Evolutionary conservation across 495 filamentous ascomycete genomes (phyloP), one percentile per base, ranked within the genome.

Genomic region (Penicillium odoratum): DNA sequence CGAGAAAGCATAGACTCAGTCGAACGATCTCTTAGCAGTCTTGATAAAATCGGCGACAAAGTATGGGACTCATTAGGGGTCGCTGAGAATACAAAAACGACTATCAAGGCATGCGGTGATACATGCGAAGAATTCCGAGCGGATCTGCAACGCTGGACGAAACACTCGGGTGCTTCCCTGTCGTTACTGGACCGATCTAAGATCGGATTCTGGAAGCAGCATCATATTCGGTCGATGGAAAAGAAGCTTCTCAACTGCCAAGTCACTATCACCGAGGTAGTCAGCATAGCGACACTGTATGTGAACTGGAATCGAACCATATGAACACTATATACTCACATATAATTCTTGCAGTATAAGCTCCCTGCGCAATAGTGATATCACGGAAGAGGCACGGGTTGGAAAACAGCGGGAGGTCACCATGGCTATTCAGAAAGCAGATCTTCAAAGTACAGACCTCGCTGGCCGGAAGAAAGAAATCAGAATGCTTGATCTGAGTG

Each of bases 11-110:
- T 79, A 13, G 38, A 53, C 8, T 73, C 69, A 40, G 60, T 77
- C 10, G 59, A 66, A 29, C 60, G 59, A 43, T 59, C 70, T 21
- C 65, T 79, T 49, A 26, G 64, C 25, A 72, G 67, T 26, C 65
- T 79, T 47, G 45, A 71, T 57, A 51, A 55, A 42, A 57, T 79
- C n/a, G 50, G 71, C 21, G 67, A 71, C 11, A 21, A 53, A 58
- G 69, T 75, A 48, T 74, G 69, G 68, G 56, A 66, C 9, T 72
- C 74, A 28, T 36, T 60, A 48, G 57, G 48, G 9, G 57, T 79
- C 50, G 61, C 57, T 18, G 55, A 63, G 28, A 56, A 74, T 51
- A 68, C 64, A 30, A 68, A 70, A 60, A 34, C 52, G 31, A 65
- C 67, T 30, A 70, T 72, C 28, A 60, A 62, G 28, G 61, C 51